Evolutionary conservation across 441 rosid species (phyloP).

Genomic region (Breynia disticha): DNA sequence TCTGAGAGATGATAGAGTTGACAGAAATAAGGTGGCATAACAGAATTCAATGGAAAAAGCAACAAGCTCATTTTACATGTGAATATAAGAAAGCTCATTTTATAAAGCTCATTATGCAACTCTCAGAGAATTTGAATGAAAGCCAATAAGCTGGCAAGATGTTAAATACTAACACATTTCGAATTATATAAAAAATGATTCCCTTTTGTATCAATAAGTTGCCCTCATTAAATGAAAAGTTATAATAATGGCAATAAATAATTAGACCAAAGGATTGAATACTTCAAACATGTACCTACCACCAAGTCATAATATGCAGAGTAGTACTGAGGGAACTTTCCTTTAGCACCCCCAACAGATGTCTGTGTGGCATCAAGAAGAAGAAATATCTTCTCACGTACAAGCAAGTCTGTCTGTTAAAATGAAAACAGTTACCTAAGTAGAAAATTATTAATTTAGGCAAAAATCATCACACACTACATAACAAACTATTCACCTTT

Average conservation of each 20-base stretch:
- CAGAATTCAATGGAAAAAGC: too few species aligned
- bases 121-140: too few species aligned
- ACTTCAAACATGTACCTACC: slow-evolving; percentile 29
- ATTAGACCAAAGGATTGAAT: not conserved
- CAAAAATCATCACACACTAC: slow-evolving; percentile 21
- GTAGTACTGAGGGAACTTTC: slow-evolving; percentile 96
- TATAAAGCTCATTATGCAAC: too few species aligned
- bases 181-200: too few species aligned
- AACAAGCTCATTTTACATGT: too few species aligned
- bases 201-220: too few species aligned
- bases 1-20: too few species aligned
- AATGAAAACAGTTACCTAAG: not conserved
- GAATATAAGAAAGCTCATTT: too few species aligned
- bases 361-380: slow-evolving; percentile 98
- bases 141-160: too few species aligned
- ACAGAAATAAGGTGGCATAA: too few species aligned
- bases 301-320: slow-evolving; percentile 91
- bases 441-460: not conserved
- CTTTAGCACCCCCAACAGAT: slow-evolving; percentile 90
- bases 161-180: too few species aligned
- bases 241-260: not conserved
- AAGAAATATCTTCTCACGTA: slow-evolving; percentile 83
- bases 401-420: slow-evolving; percentile 78
- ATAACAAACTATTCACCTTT: slow-evolving; percentile 50
- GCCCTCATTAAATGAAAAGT: not conserved